A percentile compares a stretch with the other conserved stretches of the same genome.
Evolutionary conservation across 495 filamentous ascomycete species (phyloP).

Genomic region (Symbiotaphrina buchneri): DNA sequence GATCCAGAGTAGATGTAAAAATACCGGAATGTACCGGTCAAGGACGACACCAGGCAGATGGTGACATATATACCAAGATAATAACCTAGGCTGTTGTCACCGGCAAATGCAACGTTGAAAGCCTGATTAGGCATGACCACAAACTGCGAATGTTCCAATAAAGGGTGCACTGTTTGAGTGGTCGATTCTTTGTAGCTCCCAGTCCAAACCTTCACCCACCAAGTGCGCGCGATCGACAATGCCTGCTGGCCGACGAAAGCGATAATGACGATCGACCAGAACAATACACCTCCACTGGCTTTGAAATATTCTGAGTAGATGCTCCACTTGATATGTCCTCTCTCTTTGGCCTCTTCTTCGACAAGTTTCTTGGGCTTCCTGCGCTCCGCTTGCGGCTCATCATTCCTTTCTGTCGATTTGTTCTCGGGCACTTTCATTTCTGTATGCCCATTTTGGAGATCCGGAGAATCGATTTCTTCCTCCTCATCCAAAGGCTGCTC

Average conservation of each 20-base stretch:
- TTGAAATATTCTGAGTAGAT: conserved; percentile 44
- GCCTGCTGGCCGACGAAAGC: conserved; percentile 26
- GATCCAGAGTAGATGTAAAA: conserved; percentile 33
- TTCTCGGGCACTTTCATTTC: conserved; percentile 4
- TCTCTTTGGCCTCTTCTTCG: conserved; percentile 47
- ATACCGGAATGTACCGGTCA: conserved; percentile 33
- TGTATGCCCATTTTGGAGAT: conserved; percentile 7
- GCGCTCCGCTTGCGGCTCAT: conserved; percentile 6
- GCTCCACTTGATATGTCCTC: conserved; percentile 33
- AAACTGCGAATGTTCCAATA: background rate
- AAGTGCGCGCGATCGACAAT: conserved; percentile 26
- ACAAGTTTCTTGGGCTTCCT: conserved; percentile 39
- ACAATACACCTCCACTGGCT: conserved; percentile 38
- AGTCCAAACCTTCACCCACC: conserved; percentile 56
- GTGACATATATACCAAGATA: conserved; percentile 48
- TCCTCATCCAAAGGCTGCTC: conserved; percentile 19
- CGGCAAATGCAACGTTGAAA: no score
- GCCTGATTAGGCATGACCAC: conserved; percentile 1
- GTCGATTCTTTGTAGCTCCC: conserved; percentile 14
- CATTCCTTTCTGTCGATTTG: conserved; percentile 6
- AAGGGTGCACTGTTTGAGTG: no score
- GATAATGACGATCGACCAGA: conserved; percentile 32
- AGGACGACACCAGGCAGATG: conserved; percentile 29
- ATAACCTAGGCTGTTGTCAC: conserved; percentile 19
- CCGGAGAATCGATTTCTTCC: conserved; percentile 16